These are phyloP conservation scores for Sporothrix euskadiensis DNA, from an alignment of 2,329 filamentous ascomycete genomes.

Conservation along the genomic window DNA sequence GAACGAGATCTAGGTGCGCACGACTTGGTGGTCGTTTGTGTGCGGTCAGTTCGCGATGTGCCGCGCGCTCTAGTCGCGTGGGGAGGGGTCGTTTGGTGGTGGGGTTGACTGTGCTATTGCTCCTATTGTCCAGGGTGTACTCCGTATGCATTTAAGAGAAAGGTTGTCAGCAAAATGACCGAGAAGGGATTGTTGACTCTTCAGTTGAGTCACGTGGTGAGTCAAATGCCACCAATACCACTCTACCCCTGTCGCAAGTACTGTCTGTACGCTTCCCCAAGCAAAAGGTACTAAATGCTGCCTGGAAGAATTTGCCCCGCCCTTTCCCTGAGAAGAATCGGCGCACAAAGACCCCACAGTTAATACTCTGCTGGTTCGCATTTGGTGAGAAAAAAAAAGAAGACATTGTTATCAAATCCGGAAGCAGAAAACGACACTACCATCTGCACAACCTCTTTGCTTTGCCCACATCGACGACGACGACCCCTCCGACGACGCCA, in stretches of 20 bases:
- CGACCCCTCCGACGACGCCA: not conserved
- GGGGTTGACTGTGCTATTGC: not conserved
- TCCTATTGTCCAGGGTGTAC: not conserved
- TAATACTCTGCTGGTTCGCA: constrained; percentile 18
- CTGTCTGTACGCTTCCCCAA: not conserved
- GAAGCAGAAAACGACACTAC: constrained; percentile 24
- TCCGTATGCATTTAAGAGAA: constrained; percentile 10
- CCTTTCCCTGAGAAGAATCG: constrained; percentile 17
- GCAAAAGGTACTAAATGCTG: not conserved
- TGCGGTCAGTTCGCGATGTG: not conserved
- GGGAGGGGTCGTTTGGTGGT: not conserved
- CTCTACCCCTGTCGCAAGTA: not conserved
- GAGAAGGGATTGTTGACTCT: not conserved
- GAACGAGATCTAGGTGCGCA: constrained; percentile 6
- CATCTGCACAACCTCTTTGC: not conserved
- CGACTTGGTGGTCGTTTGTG: not conserved
- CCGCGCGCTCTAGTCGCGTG: constrained; percentile 5
- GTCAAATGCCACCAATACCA: constrained; percentile 17
- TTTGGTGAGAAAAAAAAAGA: constrained; percentile 29
- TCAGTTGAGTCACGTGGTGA: constrained; percentile 17
- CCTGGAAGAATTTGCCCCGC: constrained; percentile 26
- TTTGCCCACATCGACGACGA: constrained; percentile 10
- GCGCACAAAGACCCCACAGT: constrained; percentile 30
- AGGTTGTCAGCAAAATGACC: not conserved
- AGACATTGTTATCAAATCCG: constrained; percentile 28